Evolutionary conservation across 1,139 yeast genomes (phyloP), one percentile per base, ranked within the genome.

Genomic region (Pichia sp.): DNA sequence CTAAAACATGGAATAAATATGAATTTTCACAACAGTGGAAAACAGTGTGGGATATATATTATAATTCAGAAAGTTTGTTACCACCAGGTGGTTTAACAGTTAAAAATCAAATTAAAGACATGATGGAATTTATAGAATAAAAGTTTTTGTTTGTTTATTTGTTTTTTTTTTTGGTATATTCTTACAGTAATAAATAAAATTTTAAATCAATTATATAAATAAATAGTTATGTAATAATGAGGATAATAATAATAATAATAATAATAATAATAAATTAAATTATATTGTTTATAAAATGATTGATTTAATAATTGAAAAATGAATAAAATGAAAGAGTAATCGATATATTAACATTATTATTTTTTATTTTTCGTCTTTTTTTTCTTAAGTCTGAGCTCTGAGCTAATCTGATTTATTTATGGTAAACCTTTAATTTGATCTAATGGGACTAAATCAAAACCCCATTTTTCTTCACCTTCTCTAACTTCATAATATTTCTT

Each of bases 401-500:
- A 16, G 16, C 25, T 6, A 32, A 23, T 6, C 9, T 23, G 27
- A 26, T 10, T 20, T 31, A 20, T 31, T 34, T 35, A 40, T 35
- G 47, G 50, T 41, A 62, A 49, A 26, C 60, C 64, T 35, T 57
- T 50, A 30, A 62, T 55, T 35, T 60, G 48, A 26, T 58, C 61
- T 28, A 62, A 46, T 25, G 66, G 62, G 38, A 61, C 61, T 25
- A 62, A 53, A 4, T 54, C 43, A 35, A 63, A 55, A 2, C 56
- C 60, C 66, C 65, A 62, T n/a, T 46, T 49, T 35, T 62, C 66
- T 47, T 63, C 67, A 30, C 67, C 67, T 37, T 69, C 69, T 60
- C 90, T 71, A 43, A 73, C 74, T 64, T 79, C 86, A 62, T 82
- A 82, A 63, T 83, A 83, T 62, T 78, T 82, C 55, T 73, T 70